A percentile compares a stretch with the other conserved stretches of the same genome.
Evolutionary conservation across 441 rosid species (phyloP).

Genomic region (Eutrema salsugineum): DNA sequence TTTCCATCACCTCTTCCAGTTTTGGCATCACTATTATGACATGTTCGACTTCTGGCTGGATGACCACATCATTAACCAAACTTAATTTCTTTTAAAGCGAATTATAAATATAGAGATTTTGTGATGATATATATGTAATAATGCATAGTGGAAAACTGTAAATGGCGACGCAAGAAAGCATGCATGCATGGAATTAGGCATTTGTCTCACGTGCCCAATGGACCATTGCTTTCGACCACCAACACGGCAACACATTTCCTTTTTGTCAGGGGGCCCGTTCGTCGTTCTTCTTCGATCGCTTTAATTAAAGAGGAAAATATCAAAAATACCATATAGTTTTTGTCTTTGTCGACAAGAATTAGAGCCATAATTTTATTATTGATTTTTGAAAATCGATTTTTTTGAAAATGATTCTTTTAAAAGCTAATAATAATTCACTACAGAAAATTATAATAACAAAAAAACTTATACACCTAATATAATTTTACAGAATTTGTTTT

Average conservation of each 20-base stretch:
- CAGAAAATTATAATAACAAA: too few relatives aligned
- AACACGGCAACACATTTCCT: slow-evolving; percentile 15
- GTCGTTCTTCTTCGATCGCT: background rate
- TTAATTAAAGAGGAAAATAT: background rate
- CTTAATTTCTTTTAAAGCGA: too few relatives aligned
- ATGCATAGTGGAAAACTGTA: background rate
- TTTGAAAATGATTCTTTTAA: too few relatives aligned
- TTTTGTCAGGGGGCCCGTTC: slow-evolving; percentile 12
- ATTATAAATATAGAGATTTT: background rate
- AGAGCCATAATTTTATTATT: background rate
- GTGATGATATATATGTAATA: background rate
- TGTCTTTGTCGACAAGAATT: background rate
- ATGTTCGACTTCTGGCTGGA: too few relatives aligned
- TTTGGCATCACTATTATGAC: too few relatives aligned
- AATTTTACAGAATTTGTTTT: too few relatives aligned
- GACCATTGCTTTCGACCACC: slow-evolving; percentile 26
- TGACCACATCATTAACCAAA: too few relatives aligned
- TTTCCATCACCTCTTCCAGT: too few relatives aligned
- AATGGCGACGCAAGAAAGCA: slow-evolving; percentile 31
- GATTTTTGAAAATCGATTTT: too few relatives aligned
- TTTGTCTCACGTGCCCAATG: slow-evolving; percentile 25
- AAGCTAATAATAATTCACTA: too few relatives aligned
- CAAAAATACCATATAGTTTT: background rate
- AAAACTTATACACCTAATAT: too few relatives aligned
- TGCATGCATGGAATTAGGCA: slow-evolving; percentile 33